A percentile compares a stretch with the other conserved stretches of the same genome.
phyloP scores from a whole-genome alignment of 371 early-diverging fungal genomes.

The Rhizopus arrhizus region DNA sequence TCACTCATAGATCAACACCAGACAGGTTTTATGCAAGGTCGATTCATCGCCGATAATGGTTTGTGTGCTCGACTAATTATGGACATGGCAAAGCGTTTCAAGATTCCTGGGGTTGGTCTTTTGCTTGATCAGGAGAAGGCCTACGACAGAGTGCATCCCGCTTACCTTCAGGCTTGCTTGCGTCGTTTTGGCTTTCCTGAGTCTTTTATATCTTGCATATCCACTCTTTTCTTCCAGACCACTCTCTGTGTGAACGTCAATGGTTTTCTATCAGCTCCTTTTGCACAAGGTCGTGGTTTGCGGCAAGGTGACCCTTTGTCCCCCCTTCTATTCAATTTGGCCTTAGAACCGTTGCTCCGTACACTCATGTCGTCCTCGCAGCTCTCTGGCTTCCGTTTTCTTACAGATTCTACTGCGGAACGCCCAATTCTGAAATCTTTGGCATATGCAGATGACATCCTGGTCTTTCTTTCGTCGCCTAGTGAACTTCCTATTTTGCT shows the following conservation, averaged over 20 bases:
- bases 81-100: slow-evolving; percentile 4
- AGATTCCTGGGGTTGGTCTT: slow-evolving; percentile 13
- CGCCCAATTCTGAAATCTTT: too few relatives aligned
- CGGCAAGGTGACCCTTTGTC: slow-evolving; percentile 19
- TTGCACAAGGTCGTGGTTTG: slow-evolving; percentile 7
- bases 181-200: neutral
- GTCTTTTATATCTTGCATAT: neutral
- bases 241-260: slow-evolving; percentile 5
- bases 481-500: too few relatives aligned
- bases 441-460: too few relatives aligned
- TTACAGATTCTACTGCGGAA: too few relatives aligned
- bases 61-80: neutral
- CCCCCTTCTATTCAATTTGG: slow-evolving; percentile 19
- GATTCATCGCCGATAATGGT: slow-evolving; percentile 26
- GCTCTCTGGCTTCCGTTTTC: too few relatives aligned
- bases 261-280: slow-evolving; percentile 3
- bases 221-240: slow-evolving; percentile 1
- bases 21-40: slow-evolving; percentile 23
- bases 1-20: slow-evolving; percentile 23
- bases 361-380: neutral
- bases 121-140: slow-evolving; percentile 18
- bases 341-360: slow-evolving; percentile 14
- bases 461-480: too few relatives aligned
- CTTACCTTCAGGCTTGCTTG: neutral
- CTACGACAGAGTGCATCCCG: slow-evolving; percentile 9